These are phyloP conservation scores for Pilatotrama ljubarskyi DNA, from an alignment of 768 basidiomycete species.

Conservation along the genomic window DNA sequence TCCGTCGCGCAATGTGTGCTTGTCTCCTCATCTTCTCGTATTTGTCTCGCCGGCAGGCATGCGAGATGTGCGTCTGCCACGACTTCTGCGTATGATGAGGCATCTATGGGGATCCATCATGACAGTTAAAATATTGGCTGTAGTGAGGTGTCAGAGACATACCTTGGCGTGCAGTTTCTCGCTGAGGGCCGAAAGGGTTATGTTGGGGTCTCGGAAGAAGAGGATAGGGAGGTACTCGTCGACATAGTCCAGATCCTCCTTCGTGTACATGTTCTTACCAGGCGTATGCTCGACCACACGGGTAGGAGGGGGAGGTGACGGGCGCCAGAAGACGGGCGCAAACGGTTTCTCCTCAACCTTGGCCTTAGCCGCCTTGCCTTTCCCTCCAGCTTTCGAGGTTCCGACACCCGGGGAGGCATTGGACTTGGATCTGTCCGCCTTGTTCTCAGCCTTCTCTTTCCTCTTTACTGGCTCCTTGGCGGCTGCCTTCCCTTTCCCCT, in stretches of 20 bases:
- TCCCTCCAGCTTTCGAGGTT: neutral
- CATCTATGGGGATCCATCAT: constrained; percentile 45
- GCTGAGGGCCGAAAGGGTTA: constrained; percentile 40
- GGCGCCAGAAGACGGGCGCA: neutral
- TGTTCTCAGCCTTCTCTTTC: neutral
- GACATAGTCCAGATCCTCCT: constrained; percentile 51
- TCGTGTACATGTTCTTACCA: constrained; percentile 42
- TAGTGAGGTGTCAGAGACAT: no score
- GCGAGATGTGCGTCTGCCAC: constrained; percentile 46
- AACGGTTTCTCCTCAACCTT: neutral
- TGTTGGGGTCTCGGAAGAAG: constrained; percentile 48
- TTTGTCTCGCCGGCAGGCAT: constrained; percentile 32
- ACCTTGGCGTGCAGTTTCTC: constrained; percentile 50
- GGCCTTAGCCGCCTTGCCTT: neutral
- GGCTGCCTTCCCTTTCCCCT: neutral
- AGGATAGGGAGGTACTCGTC: constrained; percentile 45
- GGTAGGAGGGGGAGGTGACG: constrained; percentile 22
- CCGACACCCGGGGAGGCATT: neutral
- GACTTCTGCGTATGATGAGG: constrained; percentile 55
- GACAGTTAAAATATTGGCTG: no score
- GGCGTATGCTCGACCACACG: neutral
- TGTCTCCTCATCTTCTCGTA: constrained; percentile 52
- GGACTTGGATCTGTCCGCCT: neutral
- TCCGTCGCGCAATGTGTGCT: constrained; percentile 52
- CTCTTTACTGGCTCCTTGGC: neutral